These are phyloP conservation scores for Ceratocystis smalleyi DNA, from an alignment of 2,329 filamentous ascomycete species.

Conservation along the genomic window DNA sequence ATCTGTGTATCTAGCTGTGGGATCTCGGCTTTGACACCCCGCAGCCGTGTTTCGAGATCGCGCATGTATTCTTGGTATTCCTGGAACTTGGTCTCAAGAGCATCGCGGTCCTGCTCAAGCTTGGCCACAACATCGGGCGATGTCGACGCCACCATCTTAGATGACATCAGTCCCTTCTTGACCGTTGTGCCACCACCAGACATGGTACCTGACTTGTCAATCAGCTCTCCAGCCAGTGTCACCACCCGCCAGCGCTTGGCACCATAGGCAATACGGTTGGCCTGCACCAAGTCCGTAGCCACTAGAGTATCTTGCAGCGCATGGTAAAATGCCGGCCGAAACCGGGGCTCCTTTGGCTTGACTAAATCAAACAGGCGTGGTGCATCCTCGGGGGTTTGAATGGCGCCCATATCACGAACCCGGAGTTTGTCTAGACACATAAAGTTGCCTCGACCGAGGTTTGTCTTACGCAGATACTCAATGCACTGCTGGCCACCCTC, in stretches of 20 bases:
- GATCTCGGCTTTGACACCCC: constrained; percentile 59
- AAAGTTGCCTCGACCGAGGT: constrained; percentile 89
- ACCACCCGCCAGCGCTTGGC: constrained; percentile 90
- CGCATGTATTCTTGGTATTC: constrained; percentile 74
- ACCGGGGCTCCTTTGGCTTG: constrained; percentile 72
- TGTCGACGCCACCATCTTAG: constrained; percentile 75
- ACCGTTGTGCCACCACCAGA: constrained; percentile 86
- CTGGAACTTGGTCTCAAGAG: constrained; percentile 66
- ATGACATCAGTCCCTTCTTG: constrained; percentile 89
- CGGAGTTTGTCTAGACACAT: constrained; percentile 85
- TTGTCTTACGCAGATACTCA: constrained; percentile 92
- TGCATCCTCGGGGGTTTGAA: constrained; percentile 81
- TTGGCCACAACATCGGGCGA: constrained; percentile 78
- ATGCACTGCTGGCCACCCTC: constrained; percentile 97
- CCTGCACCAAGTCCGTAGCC: constrained; percentile 82
- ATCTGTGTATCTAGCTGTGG: constrained; percentile 77
- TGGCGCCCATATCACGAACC: constrained; percentile 57
- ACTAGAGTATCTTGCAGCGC: constrained; percentile 91
- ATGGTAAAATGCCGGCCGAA: constrained; percentile 84
- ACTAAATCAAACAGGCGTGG: constrained; percentile 88
- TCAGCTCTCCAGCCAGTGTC: constrained; percentile 84
- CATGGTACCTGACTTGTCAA: constrained; percentile 98
- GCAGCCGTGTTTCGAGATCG: constrained; percentile 58
- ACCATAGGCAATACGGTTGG: constrained; percentile 91
- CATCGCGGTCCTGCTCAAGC: constrained; percentile 73